phyloP scores from a whole-genome alignment of 768 basidiomycete species.

The Tephrocybe sp. region DNA sequence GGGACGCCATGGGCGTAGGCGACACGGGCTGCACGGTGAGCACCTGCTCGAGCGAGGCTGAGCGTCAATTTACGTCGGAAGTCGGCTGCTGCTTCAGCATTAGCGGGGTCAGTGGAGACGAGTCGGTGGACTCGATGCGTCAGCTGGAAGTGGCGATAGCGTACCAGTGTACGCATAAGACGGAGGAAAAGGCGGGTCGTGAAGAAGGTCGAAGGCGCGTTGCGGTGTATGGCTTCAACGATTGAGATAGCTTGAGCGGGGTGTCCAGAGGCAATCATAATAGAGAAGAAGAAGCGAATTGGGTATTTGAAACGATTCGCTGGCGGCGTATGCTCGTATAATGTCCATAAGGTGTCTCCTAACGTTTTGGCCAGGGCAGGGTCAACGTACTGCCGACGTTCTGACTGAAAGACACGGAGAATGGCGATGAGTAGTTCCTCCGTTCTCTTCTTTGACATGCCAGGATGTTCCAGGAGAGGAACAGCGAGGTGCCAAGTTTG shows the following conservation, averaged over 20 bases:
- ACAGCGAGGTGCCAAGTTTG: conserved; percentile 30
- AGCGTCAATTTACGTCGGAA: conserved; percentile 33
- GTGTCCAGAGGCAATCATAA: conserved; percentile 38
- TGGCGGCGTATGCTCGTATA: conserved; percentile 36
- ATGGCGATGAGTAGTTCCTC: conserved; percentile 39
- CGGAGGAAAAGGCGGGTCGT: conserved; percentile 35
- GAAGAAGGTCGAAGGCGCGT: conserved; percentile 37
- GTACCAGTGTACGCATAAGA: conserved; percentile 40
- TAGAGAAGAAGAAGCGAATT: conserved; percentile 45
- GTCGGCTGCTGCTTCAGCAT: conserved; percentile 19
- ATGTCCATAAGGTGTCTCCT: conserved; percentile 29
- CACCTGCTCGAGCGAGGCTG: conserved; percentile 30
- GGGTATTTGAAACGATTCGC: conserved; percentile 36
- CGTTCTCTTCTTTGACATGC: conserved; percentile 28
- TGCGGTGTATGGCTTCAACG: conserved; percentile 36
- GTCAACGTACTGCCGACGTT: conserved; percentile 29
- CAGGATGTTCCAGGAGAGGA: conserved; percentile 31
- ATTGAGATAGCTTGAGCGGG: conserved; percentile 36
- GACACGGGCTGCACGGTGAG: conserved; percentile 26
- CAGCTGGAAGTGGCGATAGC: conserved; percentile 34
- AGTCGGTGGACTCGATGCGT: conserved; percentile 32
- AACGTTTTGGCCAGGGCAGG: conserved; percentile 30
- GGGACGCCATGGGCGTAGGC: neutral
- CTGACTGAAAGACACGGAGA: conserved; percentile 35
- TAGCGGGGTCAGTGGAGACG: conserved; percentile 14